Percentiles rank a stretch among this genome's conserved stretches.
These are phyloP conservation scores for Clarireedia monteithiana DNA, from an alignment of 2,329 filamentous ascomycete species.

Conservation along the genomic window DNA sequence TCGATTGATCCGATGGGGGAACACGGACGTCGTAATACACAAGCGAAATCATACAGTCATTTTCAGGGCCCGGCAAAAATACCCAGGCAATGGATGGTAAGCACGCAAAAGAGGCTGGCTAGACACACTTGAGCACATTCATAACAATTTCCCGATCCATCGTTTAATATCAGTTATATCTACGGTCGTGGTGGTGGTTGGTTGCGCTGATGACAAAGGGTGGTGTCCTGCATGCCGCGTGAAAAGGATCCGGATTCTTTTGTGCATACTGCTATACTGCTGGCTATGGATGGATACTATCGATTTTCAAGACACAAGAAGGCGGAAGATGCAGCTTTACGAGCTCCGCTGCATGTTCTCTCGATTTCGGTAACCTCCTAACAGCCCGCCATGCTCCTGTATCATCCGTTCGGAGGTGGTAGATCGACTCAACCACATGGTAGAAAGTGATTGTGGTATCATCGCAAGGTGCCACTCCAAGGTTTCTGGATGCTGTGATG, in stretches of 20 bases:
- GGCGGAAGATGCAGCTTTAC: background rate
- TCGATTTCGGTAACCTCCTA: background rate
- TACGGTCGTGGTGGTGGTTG: no score
- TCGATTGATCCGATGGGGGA: background rate
- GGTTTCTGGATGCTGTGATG: background rate
- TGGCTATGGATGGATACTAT: background rate
- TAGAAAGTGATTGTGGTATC: background rate
- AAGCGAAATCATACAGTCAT: slow-evolving; percentile 2
- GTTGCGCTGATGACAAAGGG: no score
- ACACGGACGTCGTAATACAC: background rate
- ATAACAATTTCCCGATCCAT: slow-evolving; percentile 1
- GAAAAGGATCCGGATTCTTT: no score
- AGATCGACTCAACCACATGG: slow-evolving; percentile 3
- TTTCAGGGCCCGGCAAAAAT: background rate
- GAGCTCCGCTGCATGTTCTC: background rate
- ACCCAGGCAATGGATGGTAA: background rate
- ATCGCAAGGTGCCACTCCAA: slow-evolving; percentile 6
- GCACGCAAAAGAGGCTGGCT: slow-evolving; percentile 9
- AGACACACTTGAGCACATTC: slow-evolving; percentile 4
- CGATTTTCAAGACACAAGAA: background rate
- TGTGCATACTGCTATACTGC: background rate
- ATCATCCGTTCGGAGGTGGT: background rate
- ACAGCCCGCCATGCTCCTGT: slow-evolving; percentile 15
- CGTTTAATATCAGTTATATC: slow-evolving; percentile 2
- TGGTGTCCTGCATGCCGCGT: no score